These are phyloP conservation scores for Grigorovia yakushimaensis DNA, from an alignment of 805 yeast genomes.

Conservation along the genomic window DNA sequence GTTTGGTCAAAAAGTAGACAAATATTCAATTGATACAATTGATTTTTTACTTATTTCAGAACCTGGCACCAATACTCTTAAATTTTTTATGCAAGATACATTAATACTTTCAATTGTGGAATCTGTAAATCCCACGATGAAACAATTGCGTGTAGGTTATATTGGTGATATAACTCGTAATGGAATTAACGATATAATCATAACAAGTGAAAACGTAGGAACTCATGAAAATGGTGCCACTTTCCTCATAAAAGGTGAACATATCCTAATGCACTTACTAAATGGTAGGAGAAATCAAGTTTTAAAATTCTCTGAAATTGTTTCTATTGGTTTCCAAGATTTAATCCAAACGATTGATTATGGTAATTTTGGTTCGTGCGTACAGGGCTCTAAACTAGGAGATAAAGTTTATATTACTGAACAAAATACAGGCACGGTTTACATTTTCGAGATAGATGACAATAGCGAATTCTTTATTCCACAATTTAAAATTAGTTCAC, in stretches of 20 bases:
- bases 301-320: slow-evolving; percentile 3
- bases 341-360: slow-evolving; percentile 5
- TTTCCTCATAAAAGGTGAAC: slow-evolving; percentile 9
- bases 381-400: slow-evolving; percentile 6
- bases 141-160: slow-evolving; percentile 27
- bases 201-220: slow-evolving; percentile 38
- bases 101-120: slow-evolving; percentile 20
- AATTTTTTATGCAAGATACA: slow-evolving; percentile 23
- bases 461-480: not conserved
- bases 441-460: slow-evolving; percentile 6
- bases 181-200: slow-evolving; percentile 33
- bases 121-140: slow-evolving; percentile 11
- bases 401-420: slow-evolving; percentile 14
- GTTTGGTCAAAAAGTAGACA: slow-evolving; percentile 36
- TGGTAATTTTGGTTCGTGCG: slow-evolving; percentile 17
- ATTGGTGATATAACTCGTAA: slow-evolving; percentile 31
- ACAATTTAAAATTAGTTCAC: slow-evolving; percentile 1
- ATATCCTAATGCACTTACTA: slow-evolving; percentile 8
- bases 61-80: slow-evolving; percentile 42
- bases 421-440: slow-evolving; percentile 16
- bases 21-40: slow-evolving; percentile 20
- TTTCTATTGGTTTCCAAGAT: slow-evolving; percentile 6
- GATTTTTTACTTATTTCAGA: slow-evolving; percentile 38
- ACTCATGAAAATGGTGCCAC: slow-evolving; percentile 16
- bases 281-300: slow-evolving; percentile 1